Evolutionary conservation across 2,329 filamentous ascomycete species (phyloP).

Genomic region (Cryphonectria nitschkei): DNA sequence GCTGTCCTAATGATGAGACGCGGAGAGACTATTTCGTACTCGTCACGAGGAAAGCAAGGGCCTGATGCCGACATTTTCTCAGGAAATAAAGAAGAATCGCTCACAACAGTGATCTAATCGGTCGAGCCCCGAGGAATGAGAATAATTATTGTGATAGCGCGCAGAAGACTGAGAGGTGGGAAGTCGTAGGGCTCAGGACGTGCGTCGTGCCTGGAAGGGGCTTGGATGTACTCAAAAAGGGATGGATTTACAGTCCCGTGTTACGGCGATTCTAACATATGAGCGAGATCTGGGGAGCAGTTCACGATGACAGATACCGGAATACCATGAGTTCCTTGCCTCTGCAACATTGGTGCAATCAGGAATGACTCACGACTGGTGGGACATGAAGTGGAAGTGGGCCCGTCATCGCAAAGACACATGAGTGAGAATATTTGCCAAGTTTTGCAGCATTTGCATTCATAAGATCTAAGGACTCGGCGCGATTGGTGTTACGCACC

Average conservation of each 20-base stretch:
- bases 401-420: background rate
- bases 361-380: background rate
- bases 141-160: too few species aligned
- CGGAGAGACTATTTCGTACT: conserved; percentile 10
- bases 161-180: background rate
- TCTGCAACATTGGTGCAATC: background rate
- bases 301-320: background rate
- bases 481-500: background rate
- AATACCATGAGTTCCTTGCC: background rate
- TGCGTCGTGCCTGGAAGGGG: background rate
- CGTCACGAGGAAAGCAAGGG: background rate
- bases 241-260: background rate
- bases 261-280: background rate
- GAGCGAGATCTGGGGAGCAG: background rate
- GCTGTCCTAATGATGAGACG: conserved; percentile 13
- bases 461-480: background rate
- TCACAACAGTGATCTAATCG: background rate
- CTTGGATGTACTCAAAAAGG: background rate
- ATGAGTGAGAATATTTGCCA: background rate
- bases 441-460: background rate
- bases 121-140: background rate
- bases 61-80: background rate
- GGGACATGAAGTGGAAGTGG: background rate
- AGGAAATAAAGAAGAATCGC: background rate
- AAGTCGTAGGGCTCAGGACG: background rate